Conservation (phyloP, 805 yeast genomes). For the Candida pini region DNA sequence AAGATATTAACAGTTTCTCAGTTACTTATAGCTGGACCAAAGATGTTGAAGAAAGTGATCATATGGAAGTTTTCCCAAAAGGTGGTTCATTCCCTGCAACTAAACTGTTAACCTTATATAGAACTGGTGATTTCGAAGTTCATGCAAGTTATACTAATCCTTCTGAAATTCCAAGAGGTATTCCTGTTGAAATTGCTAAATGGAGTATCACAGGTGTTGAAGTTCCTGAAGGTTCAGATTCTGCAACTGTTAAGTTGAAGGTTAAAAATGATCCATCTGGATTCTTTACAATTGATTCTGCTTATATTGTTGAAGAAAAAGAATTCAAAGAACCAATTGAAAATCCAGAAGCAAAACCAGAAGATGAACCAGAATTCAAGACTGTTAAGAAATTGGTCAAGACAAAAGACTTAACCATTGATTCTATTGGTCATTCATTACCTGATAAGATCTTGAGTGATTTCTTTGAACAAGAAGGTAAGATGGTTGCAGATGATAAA, state of each 20-base stretch:
- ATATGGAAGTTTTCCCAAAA: conserved; percentile 93
- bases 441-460: conserved; percentile 49
- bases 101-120: conserved; percentile 88
- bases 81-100: conserved; percentile 93
- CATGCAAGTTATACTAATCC: conserved; percentile 82
- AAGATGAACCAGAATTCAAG: conserved; percentile 78
- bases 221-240: conserved; percentile 67
- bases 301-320: conserved; percentile 90
- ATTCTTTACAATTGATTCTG: conserved; percentile 86
- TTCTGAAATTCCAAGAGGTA: conserved; percentile 65
- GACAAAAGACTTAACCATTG: conserved; percentile 71
- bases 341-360: conserved; percentile 47
- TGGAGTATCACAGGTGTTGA: conserved; percentile 87
- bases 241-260: conserved; percentile 85
- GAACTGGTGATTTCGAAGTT: conserved; percentile 82
- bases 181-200: conserved; percentile 62
- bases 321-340: conserved; percentile 85
- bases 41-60: conserved; percentile 85
- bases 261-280: conserved; percentile 97
- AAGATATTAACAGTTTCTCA: conserved; percentile 86
- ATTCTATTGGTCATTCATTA: conserved; percentile 57
- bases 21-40: conserved; percentile 95
- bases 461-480: conserved; percentile 76
- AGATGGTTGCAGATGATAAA: conserved; percentile 85
- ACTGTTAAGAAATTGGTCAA: conserved; percentile 91